Percentiles rank a stretch among this genome's conserved stretches.
Conservation (phyloP, 192 early-diverging fungal genomes). For the Obelidium mucronatum region DNA sequence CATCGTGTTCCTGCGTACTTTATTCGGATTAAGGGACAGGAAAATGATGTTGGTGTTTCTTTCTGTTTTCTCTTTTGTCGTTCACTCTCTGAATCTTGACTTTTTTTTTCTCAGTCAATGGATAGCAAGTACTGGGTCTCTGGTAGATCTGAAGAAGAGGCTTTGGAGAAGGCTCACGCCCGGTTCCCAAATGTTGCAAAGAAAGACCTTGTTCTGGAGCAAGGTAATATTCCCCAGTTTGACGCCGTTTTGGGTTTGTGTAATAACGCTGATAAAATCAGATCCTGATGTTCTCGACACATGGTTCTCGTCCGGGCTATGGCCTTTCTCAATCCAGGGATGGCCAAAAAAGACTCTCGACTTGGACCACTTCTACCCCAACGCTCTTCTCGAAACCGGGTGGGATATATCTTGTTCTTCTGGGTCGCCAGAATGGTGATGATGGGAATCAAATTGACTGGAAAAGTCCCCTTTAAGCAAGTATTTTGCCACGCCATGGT, state of each 20-base stretch:
- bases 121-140: constrained; percentile 87
- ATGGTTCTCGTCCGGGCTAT: constrained; percentile 98
- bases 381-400: constrained; percentile 92
- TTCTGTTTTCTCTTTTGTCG: constrained; percentile 23
- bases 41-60: constrained; percentile 38
- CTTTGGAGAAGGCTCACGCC: constrained; percentile 72
- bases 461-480: constrained; percentile 90
- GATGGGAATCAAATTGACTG: constrained; percentile 95
- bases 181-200: constrained; percentile 74
- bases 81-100: not conserved
- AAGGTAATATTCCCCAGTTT: constrained; percentile 46
- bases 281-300: constrained; percentile 98
- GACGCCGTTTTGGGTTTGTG: not conserved
- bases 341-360: constrained; percentile 95
- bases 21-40: constrained; percentile 69
- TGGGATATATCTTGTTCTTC: constrained; percentile 99
- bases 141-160: constrained; percentile 80
- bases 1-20: constrained; percentile 96
- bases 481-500: constrained; percentile 99
- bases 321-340: constrained; percentile 97
- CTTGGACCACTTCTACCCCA: constrained; percentile 88
- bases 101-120: constrained; percentile 44
- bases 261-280: constrained; percentile 6
- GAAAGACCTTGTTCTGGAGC: constrained; percentile 84
- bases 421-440: constrained; percentile 99